Conservation (phyloP, 2,329 filamentous ascomycete genomes). For the Leptographium radiaticola region DNA sequence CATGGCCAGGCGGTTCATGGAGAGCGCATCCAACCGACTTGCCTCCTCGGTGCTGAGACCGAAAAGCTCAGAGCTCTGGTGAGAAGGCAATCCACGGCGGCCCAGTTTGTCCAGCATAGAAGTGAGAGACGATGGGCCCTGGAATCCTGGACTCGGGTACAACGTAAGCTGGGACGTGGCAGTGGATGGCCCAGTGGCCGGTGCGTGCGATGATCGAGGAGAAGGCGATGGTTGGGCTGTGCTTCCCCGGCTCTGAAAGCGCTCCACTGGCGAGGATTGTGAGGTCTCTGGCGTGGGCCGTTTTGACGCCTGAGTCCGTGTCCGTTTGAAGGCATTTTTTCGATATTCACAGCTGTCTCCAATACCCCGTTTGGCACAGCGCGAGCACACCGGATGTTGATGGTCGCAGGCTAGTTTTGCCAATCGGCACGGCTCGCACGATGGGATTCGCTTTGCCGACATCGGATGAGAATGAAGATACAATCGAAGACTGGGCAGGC, state of each 20-base stretch:
- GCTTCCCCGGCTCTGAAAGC: neutral
- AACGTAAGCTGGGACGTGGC: neutral
- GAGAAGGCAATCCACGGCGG: neutral
- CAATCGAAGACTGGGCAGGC: too few species aligned
- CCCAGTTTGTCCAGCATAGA: slow-evolving; percentile 4
- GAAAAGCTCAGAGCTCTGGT: neutral
- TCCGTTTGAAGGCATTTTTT: slow-evolving; percentile 3
- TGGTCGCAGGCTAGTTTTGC: slow-evolving; percentile 6
- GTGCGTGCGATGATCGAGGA: neutral
- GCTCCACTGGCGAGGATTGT: neutral
- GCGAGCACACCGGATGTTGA: slow-evolving; percentile 2
- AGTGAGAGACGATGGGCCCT: slow-evolving; percentile 3
- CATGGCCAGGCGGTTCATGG: slow-evolving; percentile 5
- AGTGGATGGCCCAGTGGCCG: neutral
- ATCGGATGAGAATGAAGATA: neutral
- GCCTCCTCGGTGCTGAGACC: neutral
- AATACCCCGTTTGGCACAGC: slow-evolving; percentile 1
- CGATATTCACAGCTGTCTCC: slow-evolving; percentile 2
- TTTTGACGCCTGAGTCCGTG: neutral
- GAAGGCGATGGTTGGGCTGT: neutral
- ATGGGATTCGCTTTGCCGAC: neutral
- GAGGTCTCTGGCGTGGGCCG: neutral
- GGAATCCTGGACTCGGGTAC: slow-evolving; percentile 5
- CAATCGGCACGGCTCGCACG: slow-evolving; percentile 5
- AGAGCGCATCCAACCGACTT: slow-evolving; percentile 1